Percentiles rank a stretch among this genome's conserved stretches.
Evolutionary conservation across 768 basidiomycete species (phyloP).

Genomic region (Coprinellus aureogranulatus): DNA sequence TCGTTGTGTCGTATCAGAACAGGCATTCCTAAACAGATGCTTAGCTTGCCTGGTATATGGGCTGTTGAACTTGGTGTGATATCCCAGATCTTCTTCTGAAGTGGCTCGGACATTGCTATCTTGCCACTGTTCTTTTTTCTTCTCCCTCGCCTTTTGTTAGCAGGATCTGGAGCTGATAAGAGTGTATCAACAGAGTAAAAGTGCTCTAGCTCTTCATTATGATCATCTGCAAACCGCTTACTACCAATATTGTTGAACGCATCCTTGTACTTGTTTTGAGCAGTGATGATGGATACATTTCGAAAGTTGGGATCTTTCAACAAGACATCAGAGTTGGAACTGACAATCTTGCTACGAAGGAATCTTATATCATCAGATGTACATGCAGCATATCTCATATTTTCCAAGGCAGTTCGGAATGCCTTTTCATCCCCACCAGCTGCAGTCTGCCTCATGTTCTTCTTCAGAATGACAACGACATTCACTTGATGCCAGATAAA

Average conservation of each 20-base stretch:
- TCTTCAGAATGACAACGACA: constrained; percentile 28
- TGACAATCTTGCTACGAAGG: neutral
- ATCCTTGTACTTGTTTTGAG: constrained; percentile 34
- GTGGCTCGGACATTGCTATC: neutral
- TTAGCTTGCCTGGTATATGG: constrained; percentile 24
- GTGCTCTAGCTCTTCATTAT: constrained; percentile 11
- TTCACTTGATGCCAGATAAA: constrained; percentile 32
- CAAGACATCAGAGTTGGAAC: too few species aligned
- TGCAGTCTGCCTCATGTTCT: constrained; percentile 34
- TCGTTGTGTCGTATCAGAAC: constrained; percentile 30
- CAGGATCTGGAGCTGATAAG: neutral
- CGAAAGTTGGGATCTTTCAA: too few species aligned
- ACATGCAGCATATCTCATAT: constrained; percentile 22
- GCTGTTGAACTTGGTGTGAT: constrained; percentile 14
- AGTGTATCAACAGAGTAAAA: constrained; percentile 24
- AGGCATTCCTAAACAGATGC: constrained; percentile 31
- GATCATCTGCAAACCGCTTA: constrained; percentile 34
- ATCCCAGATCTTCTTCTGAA: constrained; percentile 21
- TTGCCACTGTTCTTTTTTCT: neutral
- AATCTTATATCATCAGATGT: constrained; percentile 14
- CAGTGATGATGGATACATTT: constrained; percentile 38
- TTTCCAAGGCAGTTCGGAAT: constrained; percentile 17
- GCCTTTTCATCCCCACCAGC: constrained; percentile 18
- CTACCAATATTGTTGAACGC: constrained; percentile 31
- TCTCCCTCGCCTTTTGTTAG: neutral